Base-by-base conservation (phyloP, 805 yeast genomes). In the Naumovozyma baii region DNA sequence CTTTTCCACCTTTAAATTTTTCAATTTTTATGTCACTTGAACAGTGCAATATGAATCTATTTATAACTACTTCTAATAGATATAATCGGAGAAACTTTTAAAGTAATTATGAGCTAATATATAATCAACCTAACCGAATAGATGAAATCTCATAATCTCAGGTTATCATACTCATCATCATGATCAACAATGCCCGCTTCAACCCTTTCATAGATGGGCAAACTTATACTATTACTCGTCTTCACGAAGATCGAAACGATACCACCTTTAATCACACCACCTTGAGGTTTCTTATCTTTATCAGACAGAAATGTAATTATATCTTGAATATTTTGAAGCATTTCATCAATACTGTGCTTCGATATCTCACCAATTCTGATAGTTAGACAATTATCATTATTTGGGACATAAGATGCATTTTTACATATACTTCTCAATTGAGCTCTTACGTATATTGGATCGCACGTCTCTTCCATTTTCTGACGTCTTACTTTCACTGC, bases 351-450 rank as follows among this genome's bases (percentile, higher is more conserved):
- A 10, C 46, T 16, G 34, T 56, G 62, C 19, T 47, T 47, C 19
- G 39, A 44, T 5, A 57, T 38, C 26, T 47, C 68, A 2, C 92
- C 94, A 14, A 83, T 64, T 39, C 69, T 73, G 18, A 83, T 63
- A 14, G 77, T 66, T 17, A 83, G 50, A 45, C 81, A 74, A 16
- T 72, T 72, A 15, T 87, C 90, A 26, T 68, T 68, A 14, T 73
- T 72, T 17, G 85, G 79, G 10, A 80, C 72, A 52, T 74, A 76
- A 5, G 66, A 70, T 0, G 94, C 70, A 54, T 80, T 78, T 43
- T 71, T 74, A 31, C 74, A 71, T 9, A 84, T 80, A 13, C 79
- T 68, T 51, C 70, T 73, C 44, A 83, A 62, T 57, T 85, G 95
- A 5, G 72, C 69, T 42, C 68, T 65, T 2, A 85, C 76, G 50